Percentiles rank a stretch among this genome's conserved stretches.
Evolutionary conservation across 441 rosid genomes (phyloP).

Genomic region (Pelargonium cotyledonis): DNA sequence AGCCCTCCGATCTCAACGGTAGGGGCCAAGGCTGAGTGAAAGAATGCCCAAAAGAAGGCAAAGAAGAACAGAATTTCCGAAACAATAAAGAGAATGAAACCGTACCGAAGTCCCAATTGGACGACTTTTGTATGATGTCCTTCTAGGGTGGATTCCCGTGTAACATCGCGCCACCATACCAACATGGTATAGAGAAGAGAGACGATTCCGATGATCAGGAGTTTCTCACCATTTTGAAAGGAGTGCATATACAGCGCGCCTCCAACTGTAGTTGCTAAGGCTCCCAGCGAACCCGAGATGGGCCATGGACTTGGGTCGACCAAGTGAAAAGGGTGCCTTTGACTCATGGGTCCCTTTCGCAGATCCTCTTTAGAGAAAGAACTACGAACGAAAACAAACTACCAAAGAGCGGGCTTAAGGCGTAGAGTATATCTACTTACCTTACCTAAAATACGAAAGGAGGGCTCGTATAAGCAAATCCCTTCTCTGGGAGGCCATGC

Average conservation of each 20-base stretch:
- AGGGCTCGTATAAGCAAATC: too few species aligned
- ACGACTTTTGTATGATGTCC: conserved; percentile 3
- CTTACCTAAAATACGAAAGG: too few species aligned
- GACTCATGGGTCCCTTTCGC: neutral
- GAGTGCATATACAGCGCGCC: conserved; percentile 1
- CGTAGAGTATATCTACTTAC: too few species aligned
- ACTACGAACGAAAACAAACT: too few species aligned
- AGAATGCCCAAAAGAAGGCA: conserved; percentile 6
- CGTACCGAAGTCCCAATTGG: neutral
- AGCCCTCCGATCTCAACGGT: neutral
- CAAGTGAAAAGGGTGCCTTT: neutral
- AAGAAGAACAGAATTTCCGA: conserved; percentile 6
- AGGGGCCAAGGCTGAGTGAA: conserved; percentile 7
- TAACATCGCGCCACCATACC: neutral
- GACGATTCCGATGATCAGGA: neutral
- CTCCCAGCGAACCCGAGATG: neutral
- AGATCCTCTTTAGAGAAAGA: too few species aligned
- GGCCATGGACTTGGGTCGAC: neutral
- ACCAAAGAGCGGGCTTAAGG: too few species aligned
- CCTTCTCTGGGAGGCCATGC: too few species aligned
- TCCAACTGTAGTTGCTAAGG: conserved; percentile 1
- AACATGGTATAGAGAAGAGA: conserved; percentile 2
- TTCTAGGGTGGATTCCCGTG: neutral
- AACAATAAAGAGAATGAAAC: neutral
- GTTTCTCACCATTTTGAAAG: conserved; percentile 8